A percentile compares a stretch with the other conserved stretches of the same genome.
Evolutionary conservation across 2,329 filamentous ascomycete species (phyloP).

Genomic region (Neofusicoccum parvum): DNA sequence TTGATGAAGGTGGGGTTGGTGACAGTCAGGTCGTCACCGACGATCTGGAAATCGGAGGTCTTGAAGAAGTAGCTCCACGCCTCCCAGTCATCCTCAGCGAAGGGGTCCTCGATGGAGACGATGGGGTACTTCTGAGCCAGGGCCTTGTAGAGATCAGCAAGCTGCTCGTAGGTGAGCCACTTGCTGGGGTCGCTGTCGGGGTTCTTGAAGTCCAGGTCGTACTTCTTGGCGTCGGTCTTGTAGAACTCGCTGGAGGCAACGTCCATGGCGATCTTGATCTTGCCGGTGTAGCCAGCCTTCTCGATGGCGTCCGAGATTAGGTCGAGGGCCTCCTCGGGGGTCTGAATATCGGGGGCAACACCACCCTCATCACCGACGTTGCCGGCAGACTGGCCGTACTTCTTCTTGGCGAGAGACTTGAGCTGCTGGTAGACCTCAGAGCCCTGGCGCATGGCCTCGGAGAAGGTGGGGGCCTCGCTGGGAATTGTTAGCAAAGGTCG

Average conservation of each 20-base stretch:
- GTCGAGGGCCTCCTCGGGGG: slow-evolving; percentile 91
- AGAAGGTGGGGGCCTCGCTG: slow-evolving; percentile 83
- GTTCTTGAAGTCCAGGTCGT: slow-evolving; percentile 99
- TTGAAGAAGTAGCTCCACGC: slow-evolving; percentile 99
- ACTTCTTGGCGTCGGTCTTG: slow-evolving; percentile 95
- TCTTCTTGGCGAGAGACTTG: slow-evolving; percentile 97
- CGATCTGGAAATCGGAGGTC: slow-evolving; percentile 97
- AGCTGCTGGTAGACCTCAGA: slow-evolving; percentile 98
- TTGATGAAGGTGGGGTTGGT: slow-evolving; percentile 99
- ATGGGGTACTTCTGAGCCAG: slow-evolving; percentile 96
- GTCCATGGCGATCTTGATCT: slow-evolving; percentile 99
- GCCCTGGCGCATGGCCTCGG: slow-evolving; percentile 94
- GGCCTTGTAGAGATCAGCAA: slow-evolving; percentile 86
- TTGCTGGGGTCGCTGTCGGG: slow-evolving; percentile 92
- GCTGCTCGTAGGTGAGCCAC: slow-evolving; percentile 98
- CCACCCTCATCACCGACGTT: slow-evolving; percentile 99
- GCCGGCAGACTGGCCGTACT: slow-evolving; percentile 97
- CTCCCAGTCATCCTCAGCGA: slow-evolving; percentile 99
- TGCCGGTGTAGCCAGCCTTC: slow-evolving; percentile 89
- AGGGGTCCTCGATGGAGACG: slow-evolving; percentile 97
- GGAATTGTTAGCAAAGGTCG: background rate
- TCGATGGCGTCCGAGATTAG: slow-evolving; percentile 95
- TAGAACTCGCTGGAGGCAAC: slow-evolving; percentile 99
- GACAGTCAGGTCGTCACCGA: slow-evolving; percentile 97
- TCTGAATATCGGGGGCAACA: slow-evolving; percentile 98